Base-by-base conservation (phyloP, 768 basidiomycete species). In the Lepiota brunneoincarnata region DNA sequence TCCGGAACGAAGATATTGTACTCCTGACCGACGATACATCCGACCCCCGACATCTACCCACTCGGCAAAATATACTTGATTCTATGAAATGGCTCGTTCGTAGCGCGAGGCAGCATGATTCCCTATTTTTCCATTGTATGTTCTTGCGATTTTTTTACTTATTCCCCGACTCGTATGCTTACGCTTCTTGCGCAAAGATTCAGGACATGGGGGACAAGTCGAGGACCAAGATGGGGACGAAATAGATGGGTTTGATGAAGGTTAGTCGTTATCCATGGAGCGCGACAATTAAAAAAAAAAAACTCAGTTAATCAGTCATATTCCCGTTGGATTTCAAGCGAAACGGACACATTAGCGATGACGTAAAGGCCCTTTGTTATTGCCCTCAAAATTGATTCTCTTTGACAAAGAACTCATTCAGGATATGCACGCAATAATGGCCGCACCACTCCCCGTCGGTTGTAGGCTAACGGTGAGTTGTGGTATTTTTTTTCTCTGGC, bases 161-260 rank as follows among this genome's bases (percentile, higher is more conserved):
- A 31, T 20, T 51, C 24, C 14, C 6, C 21, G 11, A n/a, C 35
- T 17, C 39, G n/a, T 24, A 39, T 46, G 41, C 38, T 34, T 48
- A 26, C 24, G 6, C 12, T 50, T 6, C n/a, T n/a, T n/a, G n/a
- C n/a, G n/a, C 28, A 20, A 24, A 90, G 89, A 92, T 69, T 96
- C 94, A 1, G 96, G 95, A 0, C 95, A 98, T 62, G 96, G 97
- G n/a, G 96, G 94, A 9, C 94, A 95, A 64, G 85, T 87, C 2
- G 76, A 75, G 49, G 93, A 97, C 68, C 56, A 70, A 1, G 79
- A 91, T 59, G 90, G 89, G 2, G 91, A 92, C 59, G 87, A 95
- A 68, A 70, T 75, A 0, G 88, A 91, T 61, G 93, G 93, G 6
- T 80, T 73, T 50, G 91, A 94, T 58, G 91, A 93, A 77, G 82